Evolutionary conservation across 2,329 filamentous ascomycete genomes (phyloP), one percentile per base, ranked within the genome.

Genomic region (Aureobasidium vineae): DNA sequence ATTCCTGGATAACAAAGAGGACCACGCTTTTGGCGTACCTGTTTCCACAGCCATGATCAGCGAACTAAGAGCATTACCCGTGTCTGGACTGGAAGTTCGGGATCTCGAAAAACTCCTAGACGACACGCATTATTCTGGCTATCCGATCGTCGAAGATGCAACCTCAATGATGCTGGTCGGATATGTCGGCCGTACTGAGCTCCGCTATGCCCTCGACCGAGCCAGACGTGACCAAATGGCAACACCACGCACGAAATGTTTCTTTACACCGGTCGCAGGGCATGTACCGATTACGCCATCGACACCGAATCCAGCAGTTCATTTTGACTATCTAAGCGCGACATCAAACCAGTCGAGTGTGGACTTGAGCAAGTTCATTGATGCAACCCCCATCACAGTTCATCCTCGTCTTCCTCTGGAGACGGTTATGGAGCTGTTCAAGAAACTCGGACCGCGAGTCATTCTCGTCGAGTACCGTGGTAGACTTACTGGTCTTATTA

Each of bases 361-460:
- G 40, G 91, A 98, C 74, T 91, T 99, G 71, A 89, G 88, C 72
- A 88, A 90, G 56, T 98, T 94, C 74, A 88, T 97, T 63, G 94
- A 99, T 75, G 84, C 88, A 10, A 96, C 93, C 0, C 95, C 95
- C 0, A 86, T 99, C 1, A 90, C 92, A 0, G 93, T 93, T 0
- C 95, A 99, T 74, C 95, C 95, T 0, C 88, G 92, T 1, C 86
- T 98, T 0, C 90, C 94, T 0, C 86, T 99, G 0, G 95, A 99
- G 78, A 99, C 95, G 0, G 94, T 96, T 38, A 97, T 99, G 92
- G 95, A 99, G 75, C 83, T 99, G 13, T 99, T 99, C 82, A 94
- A 94, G 77, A 99, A 98, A 80, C 96, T 99, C 76, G 95, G 95
- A 0, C 95, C 94, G 0, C 86, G 95, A 1, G 92, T 97, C 6